Percentiles rank a stretch among this genome's conserved stretches.
Conservation (phyloP, 2,329 filamentous ascomycete genomes). For the Bipolaris zeicola region DNA sequence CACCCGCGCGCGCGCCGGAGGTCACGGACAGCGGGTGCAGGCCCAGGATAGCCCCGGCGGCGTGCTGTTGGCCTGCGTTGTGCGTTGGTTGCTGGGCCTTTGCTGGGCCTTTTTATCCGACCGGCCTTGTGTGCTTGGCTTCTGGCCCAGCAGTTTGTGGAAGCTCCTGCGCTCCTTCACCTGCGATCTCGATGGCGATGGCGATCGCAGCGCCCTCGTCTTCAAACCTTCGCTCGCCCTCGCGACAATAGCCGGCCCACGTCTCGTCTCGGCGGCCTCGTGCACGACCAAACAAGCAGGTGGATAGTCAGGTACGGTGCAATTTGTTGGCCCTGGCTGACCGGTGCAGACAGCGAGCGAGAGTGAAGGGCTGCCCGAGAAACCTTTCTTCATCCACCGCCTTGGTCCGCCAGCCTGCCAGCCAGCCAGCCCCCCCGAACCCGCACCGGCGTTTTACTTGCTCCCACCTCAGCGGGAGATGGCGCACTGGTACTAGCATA, state of each 20-base stretch:
- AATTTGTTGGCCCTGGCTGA: background rate
- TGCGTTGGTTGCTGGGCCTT: background rate
- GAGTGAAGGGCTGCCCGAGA: background rate
- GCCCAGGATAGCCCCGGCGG: conserved; percentile 3
- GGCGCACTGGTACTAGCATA: background rate
- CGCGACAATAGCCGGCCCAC: conserved; percentile 8
- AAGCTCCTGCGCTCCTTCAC: conserved; percentile 6
- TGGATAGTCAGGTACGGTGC: background rate
- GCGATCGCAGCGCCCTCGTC: background rate
- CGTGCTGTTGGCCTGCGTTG: background rate
- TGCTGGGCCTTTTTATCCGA: conserved; percentile 2
- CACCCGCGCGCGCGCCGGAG: background rate
- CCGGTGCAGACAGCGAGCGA: background rate
- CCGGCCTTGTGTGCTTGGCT: conserved; percentile 7
- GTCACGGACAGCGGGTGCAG: conserved; percentile 2
- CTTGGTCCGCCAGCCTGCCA: background rate
- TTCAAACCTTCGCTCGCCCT: background rate
- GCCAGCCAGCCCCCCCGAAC: background rate
- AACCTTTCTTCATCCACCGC: background rate
- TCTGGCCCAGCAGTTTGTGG: conserved; percentile 7
- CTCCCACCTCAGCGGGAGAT: background rate
- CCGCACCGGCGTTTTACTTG: background rate
- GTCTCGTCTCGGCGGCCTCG: background rate
- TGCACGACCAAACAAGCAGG: conserved; percentile 5
- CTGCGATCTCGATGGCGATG: conserved; percentile 2